These are phyloP conservation scores for Camellia lanceoleosa DNA, from an alignment of 148 eudicot species.

Conservation along the genomic window DNA sequence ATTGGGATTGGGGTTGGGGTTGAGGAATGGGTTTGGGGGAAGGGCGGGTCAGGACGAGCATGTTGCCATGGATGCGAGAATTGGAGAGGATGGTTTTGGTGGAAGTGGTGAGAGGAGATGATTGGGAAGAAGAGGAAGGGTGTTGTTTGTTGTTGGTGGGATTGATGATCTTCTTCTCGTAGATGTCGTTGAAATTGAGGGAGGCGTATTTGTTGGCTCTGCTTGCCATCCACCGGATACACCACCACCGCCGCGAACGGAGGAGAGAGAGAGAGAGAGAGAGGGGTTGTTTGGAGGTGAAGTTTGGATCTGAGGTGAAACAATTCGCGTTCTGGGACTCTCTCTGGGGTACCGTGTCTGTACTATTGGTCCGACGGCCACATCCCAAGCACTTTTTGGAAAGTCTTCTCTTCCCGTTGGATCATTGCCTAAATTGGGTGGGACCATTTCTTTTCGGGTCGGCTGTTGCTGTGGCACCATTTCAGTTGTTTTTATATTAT, in stretches of 20 bases:
- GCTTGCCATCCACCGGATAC: conserved; percentile 61
- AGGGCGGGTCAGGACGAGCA: conserved; percentile 72
- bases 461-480: background rate
- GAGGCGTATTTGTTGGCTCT: conserved; percentile 66
- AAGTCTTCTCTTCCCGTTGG: background rate
- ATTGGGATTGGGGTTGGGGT: background rate
- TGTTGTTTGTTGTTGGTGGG: conserved; percentile 17
- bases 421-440: background rate
- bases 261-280: background rate
- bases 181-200: conserved; percentile 73
- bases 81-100: conserved; percentile 40
- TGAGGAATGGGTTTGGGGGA: conserved; percentile 50
- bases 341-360: background rate
- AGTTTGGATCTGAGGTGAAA: background rate
- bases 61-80: conserved; percentile 61
- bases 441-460: background rate
- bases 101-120: conserved; percentile 20
- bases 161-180: conserved; percentile 43
- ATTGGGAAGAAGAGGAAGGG: background rate
- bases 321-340: background rate
- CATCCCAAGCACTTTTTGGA: background rate
- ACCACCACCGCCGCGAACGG: conserved; percentile 15
- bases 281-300: background rate
- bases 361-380: background rate
- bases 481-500: background rate